Base-by-base conservation (phyloP, 2,329 filamentous ascomycete species). In the Pseudocercospora eumusae region DNA sequence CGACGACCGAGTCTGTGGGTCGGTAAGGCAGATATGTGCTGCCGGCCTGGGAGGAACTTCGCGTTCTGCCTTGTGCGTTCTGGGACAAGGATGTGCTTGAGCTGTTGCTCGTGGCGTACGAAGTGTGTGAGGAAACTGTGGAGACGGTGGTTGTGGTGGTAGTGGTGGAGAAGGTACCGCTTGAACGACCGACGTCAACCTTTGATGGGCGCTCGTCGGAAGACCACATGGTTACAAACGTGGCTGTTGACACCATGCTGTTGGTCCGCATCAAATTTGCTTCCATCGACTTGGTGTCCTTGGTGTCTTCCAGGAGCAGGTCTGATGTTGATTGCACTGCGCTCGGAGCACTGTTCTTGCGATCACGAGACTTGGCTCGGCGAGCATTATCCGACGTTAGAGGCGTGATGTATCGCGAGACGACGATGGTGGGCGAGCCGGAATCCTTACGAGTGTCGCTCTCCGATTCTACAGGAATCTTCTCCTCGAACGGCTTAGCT, bases 401-500 rank as follows among this genome's bases (percentile, higher is more conserved):
- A 1, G 72, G 71, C 5, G 74, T 75, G 54, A 74, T 69, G 60
- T 75, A 73, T 4, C 73, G 68, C 15, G 73, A 74, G 8, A 75
- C 69, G 1, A 74, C 66, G n/a, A 75, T 74, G 9, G 68, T 63
- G 9, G 74, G 73, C 4, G 71, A 69, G 13, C 65, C 52, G 47
- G 20, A 10, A 11, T 45, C 57, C 4, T 54, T 23, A 13, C 33
- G 21, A 27, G 9, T 56, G 28, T 59, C 49, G 4, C 23, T 20
- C 23, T 53, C 20, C n/a, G 40, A 28, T 5, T 59, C 62, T 1
- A 61, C 56, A 0, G 58, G 57, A 1, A 52, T 53, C 23, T 62
- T 59, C 28, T 49, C 61, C 2, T 49, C 56, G 4, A 57, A 50
- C 6, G 59, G 60, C 31, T 54, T 56, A 1, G 45, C 52, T 21